Evolutionary conservation across 768 basidiomycete species (phyloP), one percentile per base, ranked within the genome.

Genomic region (Fibroporia radiculosa): DNA sequence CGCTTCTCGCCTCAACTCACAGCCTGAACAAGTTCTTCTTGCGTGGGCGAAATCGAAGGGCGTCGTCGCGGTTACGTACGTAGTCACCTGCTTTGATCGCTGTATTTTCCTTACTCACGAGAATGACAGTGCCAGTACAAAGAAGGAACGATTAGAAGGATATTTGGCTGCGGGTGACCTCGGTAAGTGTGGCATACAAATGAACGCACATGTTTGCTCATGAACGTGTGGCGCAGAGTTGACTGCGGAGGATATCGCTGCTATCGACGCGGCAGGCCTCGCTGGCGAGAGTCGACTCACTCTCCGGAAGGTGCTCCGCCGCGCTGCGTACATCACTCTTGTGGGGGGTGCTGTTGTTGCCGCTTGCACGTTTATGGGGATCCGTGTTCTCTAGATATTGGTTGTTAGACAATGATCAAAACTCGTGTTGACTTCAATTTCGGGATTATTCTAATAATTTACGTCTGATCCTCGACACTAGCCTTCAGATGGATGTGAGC

Each of bases 31-130:
- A 57, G 73, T 85, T 7, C 65, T 87, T 4, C 67, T 86, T 6
- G 81, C 82, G 1, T 85, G 84, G 84, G 72, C 75, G 4, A 83
- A 78, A 55, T 68, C 74, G 5, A 86, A 88, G 57, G 80, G 77
- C 8, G 76, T 74, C 0, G 74, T 84, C 4, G 71, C 73, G 20
- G 71, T 84, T 49, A 85, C 80, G 77, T 84, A 58, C 18, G 65
- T 53, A 75, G n/a, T n/a, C n/a, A n/a, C n/a, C n/a, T n/a, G n/a
- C n/a, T n/a, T n/a, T n/a, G n/a, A n/a, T 14, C 14, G n/a, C 24
- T 36, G 3, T 19, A 4, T 13, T n/a, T 8, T 28, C 38, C 40
- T 12, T 42, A 25, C 14, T 14, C 12, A 24, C 18, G 41, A 19
- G 18, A 29, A 34, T 19, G 39, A 18, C 50, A 82, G 81, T 8